These are phyloP conservation scores for Furcasterigmium furcatum DNA, from an alignment of 2,329 filamentous ascomycete genomes.

Conservation along the genomic window DNA sequence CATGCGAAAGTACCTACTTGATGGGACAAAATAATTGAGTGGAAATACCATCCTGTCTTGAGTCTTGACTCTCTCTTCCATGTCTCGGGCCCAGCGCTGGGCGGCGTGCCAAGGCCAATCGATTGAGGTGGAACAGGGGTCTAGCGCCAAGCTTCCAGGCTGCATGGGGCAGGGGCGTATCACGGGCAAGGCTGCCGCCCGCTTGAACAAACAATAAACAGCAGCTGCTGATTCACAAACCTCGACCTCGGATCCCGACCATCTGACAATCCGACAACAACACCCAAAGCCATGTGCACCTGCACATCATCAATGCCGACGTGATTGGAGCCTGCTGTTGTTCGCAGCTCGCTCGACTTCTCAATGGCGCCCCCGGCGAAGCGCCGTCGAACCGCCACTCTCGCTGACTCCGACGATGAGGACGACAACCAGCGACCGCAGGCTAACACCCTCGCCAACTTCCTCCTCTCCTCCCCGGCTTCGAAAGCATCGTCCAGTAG, in stretches of 20 bases:
- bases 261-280: background rate
- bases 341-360: constrained; percentile 3
- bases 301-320: background rate
- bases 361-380: constrained; percentile 57
- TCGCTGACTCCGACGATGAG: constrained; percentile 47
- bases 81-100: no score
- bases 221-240: background rate
- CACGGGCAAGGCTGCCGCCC: no score
- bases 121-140: no score
- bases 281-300: background rate
- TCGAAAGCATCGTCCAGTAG: constrained; percentile 25
- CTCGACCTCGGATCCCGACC: background rate
- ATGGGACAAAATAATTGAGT: no score
- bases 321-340: background rate
- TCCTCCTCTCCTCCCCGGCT: constrained; percentile 50
- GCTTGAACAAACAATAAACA: background rate
- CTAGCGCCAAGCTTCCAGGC: no score
- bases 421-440: constrained; percentile 36
- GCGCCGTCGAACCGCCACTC: constrained; percentile 55
- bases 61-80: no score
- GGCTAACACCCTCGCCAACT: constrained; percentile 48
- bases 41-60: no score
- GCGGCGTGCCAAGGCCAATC: no score
- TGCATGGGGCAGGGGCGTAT: no score
- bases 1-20: no score